These are phyloP conservation scores for Endotrypanum monterogeii DNA, from an alignment of 208 protist species.

Conservation along the genomic window DNA sequence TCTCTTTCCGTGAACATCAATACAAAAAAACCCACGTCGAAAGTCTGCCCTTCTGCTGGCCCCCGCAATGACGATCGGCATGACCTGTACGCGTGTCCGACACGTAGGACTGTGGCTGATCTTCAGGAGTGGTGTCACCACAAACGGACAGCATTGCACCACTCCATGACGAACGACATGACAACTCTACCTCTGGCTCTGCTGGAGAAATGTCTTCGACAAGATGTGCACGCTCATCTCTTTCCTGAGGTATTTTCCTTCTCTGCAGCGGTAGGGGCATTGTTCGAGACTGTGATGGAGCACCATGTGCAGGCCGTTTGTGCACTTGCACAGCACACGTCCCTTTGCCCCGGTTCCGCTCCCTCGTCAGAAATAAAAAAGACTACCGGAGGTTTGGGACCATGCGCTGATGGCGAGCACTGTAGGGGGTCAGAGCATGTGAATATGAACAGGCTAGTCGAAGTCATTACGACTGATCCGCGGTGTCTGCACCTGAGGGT, in stretches of 20 bases:
- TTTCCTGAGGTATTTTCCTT: constrained; percentile 10
- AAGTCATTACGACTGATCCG: constrained; percentile 21
- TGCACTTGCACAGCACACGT: constrained; percentile 12
- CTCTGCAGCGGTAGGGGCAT: constrained; percentile 11
- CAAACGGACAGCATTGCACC: background rate
- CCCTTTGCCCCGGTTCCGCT: background rate
- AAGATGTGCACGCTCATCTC: constrained; percentile 14
- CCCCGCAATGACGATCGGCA: background rate
- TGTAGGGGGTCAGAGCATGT: background rate
- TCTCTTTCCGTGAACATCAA: constrained; percentile 17
- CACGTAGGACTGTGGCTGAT: background rate
- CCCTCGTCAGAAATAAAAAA: background rate
- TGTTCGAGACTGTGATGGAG: constrained; percentile 13
- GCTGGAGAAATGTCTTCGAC: constrained; percentile 13
- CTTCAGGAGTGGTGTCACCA: constrained; percentile 13
- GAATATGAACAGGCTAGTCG: constrained; percentile 14
- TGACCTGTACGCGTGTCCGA: background rate
- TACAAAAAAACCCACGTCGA: background rate
- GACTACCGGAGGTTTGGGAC: background rate
- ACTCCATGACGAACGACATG: background rate
- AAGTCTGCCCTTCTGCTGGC: background rate
- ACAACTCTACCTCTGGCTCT: constrained; percentile 4
- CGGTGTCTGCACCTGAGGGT: constrained; percentile 22
- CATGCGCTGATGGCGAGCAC: background rate
- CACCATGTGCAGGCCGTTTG: constrained; percentile 29